Base-by-base conservation (phyloP, 331 rosid genomes). In the Arachis monticola region DNA sequence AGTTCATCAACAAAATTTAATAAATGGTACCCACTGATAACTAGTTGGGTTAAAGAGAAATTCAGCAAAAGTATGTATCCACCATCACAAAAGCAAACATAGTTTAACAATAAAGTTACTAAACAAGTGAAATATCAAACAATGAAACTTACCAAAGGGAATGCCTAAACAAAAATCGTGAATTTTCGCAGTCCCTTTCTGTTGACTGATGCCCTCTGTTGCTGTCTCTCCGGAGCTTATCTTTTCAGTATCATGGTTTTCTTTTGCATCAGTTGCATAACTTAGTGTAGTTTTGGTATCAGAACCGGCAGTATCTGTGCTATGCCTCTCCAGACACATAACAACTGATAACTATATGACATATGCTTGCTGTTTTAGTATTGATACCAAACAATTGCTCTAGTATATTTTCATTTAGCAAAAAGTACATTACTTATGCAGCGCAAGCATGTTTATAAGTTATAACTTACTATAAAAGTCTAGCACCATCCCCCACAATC, bases 101-200 rank as follows among this genome's bases (percentile, higher is more conserved):
- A 17, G 41, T 74, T 22, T 2, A 69, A 58, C 67, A 63, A 41
- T 48, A 46, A 64, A 61, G 50, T 76, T 40, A 27, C 74, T 42
- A 58, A 14, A 58, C 14, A 47, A 52, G 70, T 64, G 67, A 82
- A 62, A 47, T 47, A 64, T 68, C 78, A 59, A 64, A 40, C 56
- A 44, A 65, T 62, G 48, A 72, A 80, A 82, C 95, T 84, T 73
- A 91, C 99, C 99, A 69, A 88, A 94, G 47, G 99, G 99, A 82
- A 94, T 91, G 67, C 97, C 99, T 8, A 94, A 94, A 84, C 99
- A 94, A 79, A 94, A 94, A 80, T 94, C 99, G 83, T 94, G 99
- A 75, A 94, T 84, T 84, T 88, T 91, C 2, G 99, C 96, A 12
- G 87, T 70, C 45, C 75, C 72, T 81, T 83, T 82, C 44, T 56